These are phyloP conservation scores for Candida chilensis DNA, from an alignment of 805 yeast genomes.

Conservation along the genomic window DNA sequence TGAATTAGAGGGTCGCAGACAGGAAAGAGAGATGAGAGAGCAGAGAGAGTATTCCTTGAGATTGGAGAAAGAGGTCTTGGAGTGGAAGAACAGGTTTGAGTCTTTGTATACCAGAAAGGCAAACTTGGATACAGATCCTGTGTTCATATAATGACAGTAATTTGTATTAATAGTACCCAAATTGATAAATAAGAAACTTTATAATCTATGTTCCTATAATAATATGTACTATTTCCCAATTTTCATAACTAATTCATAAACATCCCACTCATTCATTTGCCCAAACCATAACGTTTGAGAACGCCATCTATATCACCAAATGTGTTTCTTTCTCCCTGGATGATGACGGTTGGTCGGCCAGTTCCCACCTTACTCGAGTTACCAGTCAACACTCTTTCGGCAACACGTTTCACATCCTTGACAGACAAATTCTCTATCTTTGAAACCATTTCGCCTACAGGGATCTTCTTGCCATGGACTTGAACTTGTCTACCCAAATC, in stretches of 20 bases:
- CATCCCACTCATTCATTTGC: constrained; percentile 27
- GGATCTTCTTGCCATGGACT: constrained; percentile 66
- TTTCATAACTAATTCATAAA: constrained; percentile 3
- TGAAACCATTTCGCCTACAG: constrained; percentile 72
- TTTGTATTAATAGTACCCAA: no score
- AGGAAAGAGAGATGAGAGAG: constrained; percentile 48
- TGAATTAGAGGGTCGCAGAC: constrained; percentile 35
- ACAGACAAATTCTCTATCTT: constrained; percentile 63
- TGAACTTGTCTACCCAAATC: constrained; percentile 94
- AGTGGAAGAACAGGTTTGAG: constrained; percentile 38
- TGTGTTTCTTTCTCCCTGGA: constrained; percentile 79
- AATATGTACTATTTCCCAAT: no score
- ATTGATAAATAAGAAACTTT: no score
- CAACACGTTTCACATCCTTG: constrained; percentile 63
- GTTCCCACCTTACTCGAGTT: constrained; percentile 42
- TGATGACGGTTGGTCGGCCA: constrained; percentile 74
- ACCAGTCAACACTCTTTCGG: constrained; percentile 68
- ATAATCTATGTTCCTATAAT: no score
- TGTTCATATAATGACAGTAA: no score
- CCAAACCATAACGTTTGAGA: constrained; percentile 66
- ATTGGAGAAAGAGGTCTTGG: constrained; percentile 48
- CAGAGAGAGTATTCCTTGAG: constrained; percentile 41
- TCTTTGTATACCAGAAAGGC: constrained; percentile 8
- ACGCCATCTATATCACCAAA: constrained; percentile 78
- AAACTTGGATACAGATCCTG: constrained; percentile 8